Conservation (phyloP, 139 green algal species). For the Chlamydomonas sp. region DNA sequence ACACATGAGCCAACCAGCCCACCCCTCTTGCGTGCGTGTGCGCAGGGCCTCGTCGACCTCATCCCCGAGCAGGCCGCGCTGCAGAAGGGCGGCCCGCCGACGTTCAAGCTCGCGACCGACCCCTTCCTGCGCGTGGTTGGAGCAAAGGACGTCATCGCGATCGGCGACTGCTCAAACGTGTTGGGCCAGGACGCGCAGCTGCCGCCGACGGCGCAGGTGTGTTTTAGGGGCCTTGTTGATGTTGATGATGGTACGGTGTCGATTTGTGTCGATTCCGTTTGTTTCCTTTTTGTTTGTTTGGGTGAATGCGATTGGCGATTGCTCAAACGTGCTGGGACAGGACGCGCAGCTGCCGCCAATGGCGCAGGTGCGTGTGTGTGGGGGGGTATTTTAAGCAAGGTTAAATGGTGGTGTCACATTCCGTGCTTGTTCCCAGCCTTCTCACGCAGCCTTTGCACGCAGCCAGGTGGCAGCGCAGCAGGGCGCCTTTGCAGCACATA, state of each 20-base stretch:
- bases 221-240: too few relatives aligned
- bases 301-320: slow-evolving; percentile 56
- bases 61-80: neutral
- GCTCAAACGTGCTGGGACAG: slow-evolving; percentile 28
- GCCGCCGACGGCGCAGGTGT: slow-evolving; percentile 57
- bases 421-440: too few relatives aligned
- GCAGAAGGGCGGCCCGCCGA: neutral
- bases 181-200: slow-evolving; percentile 26
- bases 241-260: too few relatives aligned
- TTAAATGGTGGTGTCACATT: too few relatives aligned
- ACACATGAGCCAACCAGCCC: too few relatives aligned
- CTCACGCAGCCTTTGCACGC: too few relatives aligned
- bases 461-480: slow-evolving; percentile 44
- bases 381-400: too few relatives aligned
- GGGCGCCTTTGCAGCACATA: slow-evolving; percentile 45
- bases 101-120: slow-evolving; percentile 54
- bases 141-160: slow-evolving; percentile 40
- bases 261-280: too few relatives aligned
- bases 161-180: slow-evolving; percentile 52
- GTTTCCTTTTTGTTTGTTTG: too few relatives aligned
- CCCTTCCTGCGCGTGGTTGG: slow-evolving; percentile 58
- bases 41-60: too few relatives aligned
- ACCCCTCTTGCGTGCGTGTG: too few relatives aligned
- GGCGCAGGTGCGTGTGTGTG: too few relatives aligned
- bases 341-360: slow-evolving; percentile 43